phyloP scores from a whole-genome alignment of 306 rosid genomes.

The Gynostemma pentaphyllum region DNA sequence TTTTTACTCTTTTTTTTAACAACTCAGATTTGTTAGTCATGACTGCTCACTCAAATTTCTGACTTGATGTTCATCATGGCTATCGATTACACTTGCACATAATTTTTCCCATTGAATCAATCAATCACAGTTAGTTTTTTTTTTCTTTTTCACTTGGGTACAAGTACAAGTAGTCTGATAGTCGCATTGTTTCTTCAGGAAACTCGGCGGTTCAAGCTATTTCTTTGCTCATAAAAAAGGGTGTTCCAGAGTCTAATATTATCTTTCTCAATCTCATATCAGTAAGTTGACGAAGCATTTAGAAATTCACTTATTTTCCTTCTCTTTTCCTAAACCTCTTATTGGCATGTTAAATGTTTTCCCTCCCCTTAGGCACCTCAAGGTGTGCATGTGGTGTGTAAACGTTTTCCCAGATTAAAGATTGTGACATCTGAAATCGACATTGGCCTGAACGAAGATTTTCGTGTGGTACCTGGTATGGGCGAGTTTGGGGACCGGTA shows the following conservation, averaged over 20 bases:
- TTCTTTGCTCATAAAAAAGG: slow-evolving; percentile 63
- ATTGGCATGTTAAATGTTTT: background rate
- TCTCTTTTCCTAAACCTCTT: background rate
- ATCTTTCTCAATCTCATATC: slow-evolving; percentile 95
- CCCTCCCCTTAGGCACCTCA: slow-evolving; percentile 75
- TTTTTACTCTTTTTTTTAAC: background rate
- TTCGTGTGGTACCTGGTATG: slow-evolving; percentile 93
- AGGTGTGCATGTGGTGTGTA: slow-evolving; percentile 85
- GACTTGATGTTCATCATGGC: background rate
- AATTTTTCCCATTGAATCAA: background rate
- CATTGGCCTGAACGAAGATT: slow-evolving; percentile 65
- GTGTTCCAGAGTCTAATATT: slow-evolving; percentile 94
- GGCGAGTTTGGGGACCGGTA: slow-evolving; percentile 98
- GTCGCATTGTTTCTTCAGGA: slow-evolving; percentile 30
- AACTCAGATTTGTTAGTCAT: background rate
- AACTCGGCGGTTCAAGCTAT: slow-evolving; percentile 95
- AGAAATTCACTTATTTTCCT: background rate
- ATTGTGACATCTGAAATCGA: slow-evolving; percentile 96
- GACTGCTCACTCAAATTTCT: background rate
- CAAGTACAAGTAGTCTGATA: background rate
- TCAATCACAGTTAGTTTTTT: background rate
- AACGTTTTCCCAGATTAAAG: slow-evolving; percentile 81
- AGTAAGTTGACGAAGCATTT: slow-evolving; percentile 34
- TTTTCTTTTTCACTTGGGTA: background rate
- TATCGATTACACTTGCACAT: background rate